These are phyloP conservation scores for Thalassiosira exigua DNA, from an alignment of 352 stramenopile genomes.

Conservation along the genomic window DNA sequence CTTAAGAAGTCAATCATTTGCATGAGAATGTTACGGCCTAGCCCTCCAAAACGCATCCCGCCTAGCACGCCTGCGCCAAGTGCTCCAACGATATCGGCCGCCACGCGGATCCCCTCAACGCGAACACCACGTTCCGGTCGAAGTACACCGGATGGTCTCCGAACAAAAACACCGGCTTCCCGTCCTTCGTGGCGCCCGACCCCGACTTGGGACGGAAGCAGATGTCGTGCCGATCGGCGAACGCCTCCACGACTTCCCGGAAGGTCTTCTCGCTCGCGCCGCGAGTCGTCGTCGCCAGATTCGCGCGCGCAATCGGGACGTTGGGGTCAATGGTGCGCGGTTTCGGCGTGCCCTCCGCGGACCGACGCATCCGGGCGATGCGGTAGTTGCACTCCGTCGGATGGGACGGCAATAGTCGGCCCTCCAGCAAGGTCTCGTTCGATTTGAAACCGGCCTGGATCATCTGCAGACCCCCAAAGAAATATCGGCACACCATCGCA, in stretches of 20 bases:
- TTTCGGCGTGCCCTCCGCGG: slow-evolving; percentile 34
- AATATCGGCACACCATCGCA: slow-evolving; percentile 66
- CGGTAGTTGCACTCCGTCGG: slow-evolving; percentile 49
- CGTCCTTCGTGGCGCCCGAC: slow-evolving; percentile 63
- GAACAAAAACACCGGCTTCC: slow-evolving; percentile 80
- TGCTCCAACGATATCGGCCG: slow-evolving; percentile 73
- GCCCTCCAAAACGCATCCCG: too few species aligned
- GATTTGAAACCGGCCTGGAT: slow-evolving; percentile 46
- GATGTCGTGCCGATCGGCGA: slow-evolving; percentile 68
- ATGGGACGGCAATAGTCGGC: slow-evolving; percentile 40
- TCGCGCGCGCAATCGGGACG: neutral
- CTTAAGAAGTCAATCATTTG: too few species aligned
- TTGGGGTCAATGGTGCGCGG: slow-evolving; percentile 6
- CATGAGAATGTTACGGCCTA: too few species aligned
- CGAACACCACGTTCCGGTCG: slow-evolving; percentile 76
- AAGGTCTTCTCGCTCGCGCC: slow-evolving; percentile 57
- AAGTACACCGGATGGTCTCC: slow-evolving; percentile 74
- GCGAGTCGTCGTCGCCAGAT: slow-evolving; percentile 8
- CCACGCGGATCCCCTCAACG: slow-evolving; percentile 47
- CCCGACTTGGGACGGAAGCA: slow-evolving; percentile 68
- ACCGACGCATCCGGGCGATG: slow-evolving; percentile 53
- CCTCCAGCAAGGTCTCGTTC: slow-evolving; percentile 32
- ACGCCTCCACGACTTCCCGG: slow-evolving; percentile 77
- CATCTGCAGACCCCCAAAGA: slow-evolving; percentile 74
- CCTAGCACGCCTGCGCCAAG: slow-evolving; percentile 51